Conservation (phyloP, 805 yeast species). For the Cyberlindnera nakhonratchasimensis region DNA sequence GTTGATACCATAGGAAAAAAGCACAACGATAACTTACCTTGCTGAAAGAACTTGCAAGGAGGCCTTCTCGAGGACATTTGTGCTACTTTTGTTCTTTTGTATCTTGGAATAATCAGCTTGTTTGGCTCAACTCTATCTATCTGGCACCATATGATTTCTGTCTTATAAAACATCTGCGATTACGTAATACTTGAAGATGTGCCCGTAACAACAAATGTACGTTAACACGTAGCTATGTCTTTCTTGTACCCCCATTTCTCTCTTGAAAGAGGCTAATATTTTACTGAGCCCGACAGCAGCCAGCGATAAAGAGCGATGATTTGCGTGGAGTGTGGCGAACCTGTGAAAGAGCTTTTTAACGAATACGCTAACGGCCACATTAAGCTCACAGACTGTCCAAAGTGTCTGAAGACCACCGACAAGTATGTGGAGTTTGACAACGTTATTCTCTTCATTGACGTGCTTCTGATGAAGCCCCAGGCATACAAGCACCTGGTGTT, state of each 20-base stretch:
- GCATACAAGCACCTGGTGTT: constrained; percentile 86
- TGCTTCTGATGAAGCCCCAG: constrained; percentile 78
- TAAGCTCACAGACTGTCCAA: constrained; percentile 69
- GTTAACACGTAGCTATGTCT: too few relatives aligned
- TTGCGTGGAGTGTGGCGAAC: constrained; percentile 81
- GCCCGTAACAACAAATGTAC: too few relatives aligned
- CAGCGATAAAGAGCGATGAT: constrained; percentile 73
- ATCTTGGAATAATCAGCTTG: background rate
- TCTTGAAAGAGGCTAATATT: too few relatives aligned
- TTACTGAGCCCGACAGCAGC: too few relatives aligned
- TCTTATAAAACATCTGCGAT: too few relatives aligned
- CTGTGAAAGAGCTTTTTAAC: constrained; percentile 63
- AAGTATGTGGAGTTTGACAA: constrained; percentile 88
- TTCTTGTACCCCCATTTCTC: too few relatives aligned
- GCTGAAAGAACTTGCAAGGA: constrained; percentile 43
- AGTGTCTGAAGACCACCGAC: constrained; percentile 76
- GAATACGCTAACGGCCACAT: constrained; percentile 76
- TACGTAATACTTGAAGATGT: too few relatives aligned
- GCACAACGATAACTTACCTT: constrained; percentile 27
- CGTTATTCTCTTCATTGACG: constrained; percentile 78
- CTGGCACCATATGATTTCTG: too few relatives aligned
- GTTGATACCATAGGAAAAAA: background rate
- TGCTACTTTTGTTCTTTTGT: background rate
- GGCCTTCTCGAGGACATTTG: constrained; percentile 29
- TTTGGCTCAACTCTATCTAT: too few relatives aligned